phyloP scores from a whole-genome alignment of 192 early-diverging fungal species.

The Umbelopsis sp. region DNA sequence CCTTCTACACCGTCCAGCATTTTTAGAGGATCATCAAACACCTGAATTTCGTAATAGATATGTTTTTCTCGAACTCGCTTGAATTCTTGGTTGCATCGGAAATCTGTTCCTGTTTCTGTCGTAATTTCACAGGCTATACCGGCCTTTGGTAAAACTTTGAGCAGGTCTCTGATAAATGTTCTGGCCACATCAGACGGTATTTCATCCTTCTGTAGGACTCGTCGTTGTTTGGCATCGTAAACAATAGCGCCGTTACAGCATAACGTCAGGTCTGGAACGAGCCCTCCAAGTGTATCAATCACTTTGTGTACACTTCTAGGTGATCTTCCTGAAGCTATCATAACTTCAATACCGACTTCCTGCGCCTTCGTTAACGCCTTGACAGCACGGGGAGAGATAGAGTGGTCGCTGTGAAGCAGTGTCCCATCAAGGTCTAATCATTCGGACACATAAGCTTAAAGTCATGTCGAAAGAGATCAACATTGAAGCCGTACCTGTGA shows the following conservation, averaged over 20 bases:
- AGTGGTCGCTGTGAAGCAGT: constrained; percentile 36
- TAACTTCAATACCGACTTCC: constrained; percentile 31
- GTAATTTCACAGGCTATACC: constrained; percentile 18
- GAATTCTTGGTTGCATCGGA: constrained; percentile 17
- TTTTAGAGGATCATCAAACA: not conserved
- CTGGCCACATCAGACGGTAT: constrained; percentile 1
- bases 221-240: constrained; percentile 25
- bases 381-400: constrained; percentile 33
- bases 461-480: not conserved
- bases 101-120: constrained; percentile 11
- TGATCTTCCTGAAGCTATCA: constrained; percentile 47
- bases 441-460: not conserved
- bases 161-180: not conserved
- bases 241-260: constrained; percentile 47
- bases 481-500: not conserved
- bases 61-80: not conserved
- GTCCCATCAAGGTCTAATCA: constrained; percentile 45
- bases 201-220: constrained; percentile 14
- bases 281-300: constrained; percentile 38
- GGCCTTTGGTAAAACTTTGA: not conserved
- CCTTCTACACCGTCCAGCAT: constrained; percentile 11
- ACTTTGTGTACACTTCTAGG: constrained; percentile 43
- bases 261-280: constrained; percentile 42
- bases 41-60: constrained; percentile 18
- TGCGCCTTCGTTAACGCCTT: constrained; percentile 32